Evolutionary conservation across 305 asterid species (phyloP), one percentile per base, ranked within the genome.

Genomic region (Rubia peregrina): DNA sequence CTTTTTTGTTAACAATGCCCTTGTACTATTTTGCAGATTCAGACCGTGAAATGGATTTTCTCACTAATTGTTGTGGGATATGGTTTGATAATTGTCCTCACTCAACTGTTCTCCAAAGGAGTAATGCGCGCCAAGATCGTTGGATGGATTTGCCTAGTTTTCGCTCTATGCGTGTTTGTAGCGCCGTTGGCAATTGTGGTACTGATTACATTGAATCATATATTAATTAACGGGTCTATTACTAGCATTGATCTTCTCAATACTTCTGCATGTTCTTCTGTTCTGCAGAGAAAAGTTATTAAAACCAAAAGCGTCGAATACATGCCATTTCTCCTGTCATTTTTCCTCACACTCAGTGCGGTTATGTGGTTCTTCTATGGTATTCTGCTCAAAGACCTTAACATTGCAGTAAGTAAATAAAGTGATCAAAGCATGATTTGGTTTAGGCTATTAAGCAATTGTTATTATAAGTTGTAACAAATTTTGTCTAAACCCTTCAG

Each of bases 291-390:
- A 76, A 65, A 73, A 69, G 83, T 79, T 7, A 75, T 79, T 10
- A 19, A 26, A 19, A 79, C 83, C 16, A 79, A 59, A n/a, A 79
- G 80, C 17, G 80, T 79, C 0, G 78, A 79, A 30, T 76, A 44
- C 75, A 75, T 75, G 83, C 83, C 83, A 56, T 67, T 79, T 59
- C 67, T 56, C 6, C 66, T 69, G 14, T 79, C 83, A 9, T 44
- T 79, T 4, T 68, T 67, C 57, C 83, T 79, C 67, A 75, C 83
- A 14, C 38, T 75, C 12, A 79, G 80, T 46, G 83, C 83, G 0
- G 73, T 53, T 30, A 76, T 66, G 75, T 79, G 83, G 83, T 79
- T 79, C 71, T 79, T 79, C 71, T 79, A 75, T 6, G 83, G 80
- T 7, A n/a, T 79, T 11, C 53, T 75, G 1, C 36, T 65, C 44